A percentile compares a stretch with the other conserved stretches of the same genome.
phyloP scores from a whole-genome alignment of 163 green algal species.

The Scenedesmus sp. region DNA sequence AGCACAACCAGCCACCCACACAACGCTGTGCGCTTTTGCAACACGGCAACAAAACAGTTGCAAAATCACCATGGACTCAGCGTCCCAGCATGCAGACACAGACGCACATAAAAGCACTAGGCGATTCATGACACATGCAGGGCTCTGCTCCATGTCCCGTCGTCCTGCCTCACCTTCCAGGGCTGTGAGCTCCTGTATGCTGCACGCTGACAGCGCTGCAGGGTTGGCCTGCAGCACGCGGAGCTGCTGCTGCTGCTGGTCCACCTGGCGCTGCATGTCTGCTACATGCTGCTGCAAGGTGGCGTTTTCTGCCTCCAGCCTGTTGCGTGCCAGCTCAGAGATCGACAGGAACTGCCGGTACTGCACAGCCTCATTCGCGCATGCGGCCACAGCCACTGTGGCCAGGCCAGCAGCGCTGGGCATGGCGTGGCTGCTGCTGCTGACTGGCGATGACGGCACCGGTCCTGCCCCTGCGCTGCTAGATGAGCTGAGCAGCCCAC shows the following conservation, averaged over 20 bases:
- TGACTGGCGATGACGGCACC: neutral
- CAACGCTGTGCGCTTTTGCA: no score
- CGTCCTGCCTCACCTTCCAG: slow-evolving; percentile 36
- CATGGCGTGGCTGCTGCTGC: slow-evolving; percentile 5
- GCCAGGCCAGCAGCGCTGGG: slow-evolving; percentile 37
- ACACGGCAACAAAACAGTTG: no score
- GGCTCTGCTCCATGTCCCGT: neutral
- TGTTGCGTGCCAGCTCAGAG: slow-evolving; percentile 51
- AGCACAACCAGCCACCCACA: neutral
- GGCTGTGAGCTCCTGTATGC: slow-evolving; percentile 38
- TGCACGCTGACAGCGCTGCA: slow-evolving; percentile 38
- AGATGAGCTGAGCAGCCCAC: neutral
- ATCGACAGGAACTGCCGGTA: slow-evolving; percentile 52
- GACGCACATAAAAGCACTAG: neutral
- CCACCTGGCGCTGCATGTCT: neutral
- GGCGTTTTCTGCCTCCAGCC: slow-evolving; percentile 49
- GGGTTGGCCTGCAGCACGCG: slow-evolving; percentile 28
- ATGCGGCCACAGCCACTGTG: slow-evolving; percentile 37
- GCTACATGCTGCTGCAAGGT: neutral
- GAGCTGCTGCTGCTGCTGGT: slow-evolving; percentile 31
- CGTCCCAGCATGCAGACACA: neutral
- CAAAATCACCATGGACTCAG: neutral
- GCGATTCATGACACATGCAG: neutral
- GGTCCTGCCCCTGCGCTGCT: neutral
- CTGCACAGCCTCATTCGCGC: slow-evolving; percentile 42